Percentiles rank a stretch among this genome's conserved stretches.
These are phyloP conservation scores for Bacterosira constricta DNA, from an alignment of 108 stramenopile genomes.

Conservation along the genomic window DNA sequence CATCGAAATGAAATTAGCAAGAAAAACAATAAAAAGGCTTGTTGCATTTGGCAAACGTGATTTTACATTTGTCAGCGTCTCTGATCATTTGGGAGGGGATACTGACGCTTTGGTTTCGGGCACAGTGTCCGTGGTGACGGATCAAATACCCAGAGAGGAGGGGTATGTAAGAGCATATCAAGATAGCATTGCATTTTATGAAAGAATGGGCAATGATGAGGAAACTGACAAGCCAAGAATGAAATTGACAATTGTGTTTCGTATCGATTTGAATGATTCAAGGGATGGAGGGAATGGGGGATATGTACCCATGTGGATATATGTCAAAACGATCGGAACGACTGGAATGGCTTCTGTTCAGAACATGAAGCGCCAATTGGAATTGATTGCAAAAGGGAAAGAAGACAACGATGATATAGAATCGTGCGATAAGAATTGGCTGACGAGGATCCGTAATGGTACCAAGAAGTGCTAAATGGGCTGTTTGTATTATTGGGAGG, in stretches of 20 bases:
- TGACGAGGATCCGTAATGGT: neutral
- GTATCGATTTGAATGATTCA: constrained; percentile 74
- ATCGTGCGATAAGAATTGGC: constrained; percentile 6
- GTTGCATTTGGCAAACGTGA: constrained; percentile 70
- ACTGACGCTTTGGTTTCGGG: constrained; percentile 69
- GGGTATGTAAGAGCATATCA: constrained; percentile 67
- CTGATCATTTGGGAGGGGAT: constrained; percentile 43
- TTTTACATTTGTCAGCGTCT: constrained; percentile 65
- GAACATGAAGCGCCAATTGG: constrained; percentile 52
- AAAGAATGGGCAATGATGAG: constrained; percentile 30
- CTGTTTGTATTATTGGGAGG: too few relatives aligned
- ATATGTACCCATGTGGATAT: constrained; percentile 71
- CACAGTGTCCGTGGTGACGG: constrained; percentile 57
- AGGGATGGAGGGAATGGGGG: constrained; percentile 57
- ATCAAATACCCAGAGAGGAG: constrained; percentile 34
- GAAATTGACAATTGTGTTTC: constrained; percentile 64
- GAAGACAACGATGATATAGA: constrained; percentile 14
- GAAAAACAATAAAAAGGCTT: constrained; percentile 62
- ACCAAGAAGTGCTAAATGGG: too few relatives aligned
- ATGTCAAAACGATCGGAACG: constrained; percentile 69
- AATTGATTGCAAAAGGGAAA: constrained; percentile 17
- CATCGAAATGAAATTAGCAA: constrained; percentile 59
- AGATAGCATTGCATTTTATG: constrained; percentile 77
- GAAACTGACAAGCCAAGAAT: constrained; percentile 19
- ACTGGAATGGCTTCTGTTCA: constrained; percentile 58